A percentile compares a stretch with the other conserved stretches of the same genome.
These are phyloP conservation scores for Eragrostis tef DNA, from an alignment of 202 grass and related monocot species.

Conservation along the genomic window DNA sequence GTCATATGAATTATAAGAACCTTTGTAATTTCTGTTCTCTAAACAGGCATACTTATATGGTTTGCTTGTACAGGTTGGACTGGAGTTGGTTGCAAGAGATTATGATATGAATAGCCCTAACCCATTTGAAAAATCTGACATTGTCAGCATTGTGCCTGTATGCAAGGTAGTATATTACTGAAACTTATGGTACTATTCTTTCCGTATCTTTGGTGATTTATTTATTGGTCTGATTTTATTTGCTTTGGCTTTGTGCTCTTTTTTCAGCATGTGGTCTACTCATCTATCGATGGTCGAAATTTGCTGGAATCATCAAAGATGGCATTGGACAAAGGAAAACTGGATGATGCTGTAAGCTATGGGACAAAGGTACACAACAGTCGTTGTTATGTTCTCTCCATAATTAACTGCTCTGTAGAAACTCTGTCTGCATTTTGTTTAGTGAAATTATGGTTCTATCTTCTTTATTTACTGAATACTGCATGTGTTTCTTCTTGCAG, in stretches of 20 bases:
- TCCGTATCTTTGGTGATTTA: neutral
- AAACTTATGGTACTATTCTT: conserved; percentile 24
- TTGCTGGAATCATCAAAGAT: conserved; percentile 93
- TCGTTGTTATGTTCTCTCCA: conserved; percentile 1
- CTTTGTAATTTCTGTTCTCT: neutral
- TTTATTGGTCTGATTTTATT: conserved; percentile 12
- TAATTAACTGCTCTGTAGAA: neutral
- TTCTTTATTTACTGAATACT: conserved; percentile 44
- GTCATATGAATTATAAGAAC: conserved; percentile 35
- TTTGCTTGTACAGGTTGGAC: conserved; percentile 73
- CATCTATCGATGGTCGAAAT: conserved; percentile 82
- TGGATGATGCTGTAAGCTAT: conserved; percentile 85
- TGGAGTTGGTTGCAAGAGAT: conserved; percentile 92
- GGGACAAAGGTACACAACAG: conserved; percentile 71
- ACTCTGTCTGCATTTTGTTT: conserved; percentile 16
- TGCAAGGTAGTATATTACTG: conserved; percentile 70
- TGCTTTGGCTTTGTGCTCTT: conserved; percentile 25
- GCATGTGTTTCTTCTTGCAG: conserved; percentile 53
- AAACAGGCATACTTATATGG: conserved; percentile 36
- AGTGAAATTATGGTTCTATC: conserved; percentile 1
- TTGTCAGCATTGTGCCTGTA: conserved; percentile 87
- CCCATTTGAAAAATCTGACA: conserved; percentile 88
- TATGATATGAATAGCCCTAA: conserved; percentile 91
- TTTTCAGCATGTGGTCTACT: conserved; percentile 81
- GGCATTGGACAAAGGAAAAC: conserved; percentile 96